Evolutionary conservation across 768 basidiomycete genomes (phyloP).

Genomic region (Termitomyces sp.): DNA sequence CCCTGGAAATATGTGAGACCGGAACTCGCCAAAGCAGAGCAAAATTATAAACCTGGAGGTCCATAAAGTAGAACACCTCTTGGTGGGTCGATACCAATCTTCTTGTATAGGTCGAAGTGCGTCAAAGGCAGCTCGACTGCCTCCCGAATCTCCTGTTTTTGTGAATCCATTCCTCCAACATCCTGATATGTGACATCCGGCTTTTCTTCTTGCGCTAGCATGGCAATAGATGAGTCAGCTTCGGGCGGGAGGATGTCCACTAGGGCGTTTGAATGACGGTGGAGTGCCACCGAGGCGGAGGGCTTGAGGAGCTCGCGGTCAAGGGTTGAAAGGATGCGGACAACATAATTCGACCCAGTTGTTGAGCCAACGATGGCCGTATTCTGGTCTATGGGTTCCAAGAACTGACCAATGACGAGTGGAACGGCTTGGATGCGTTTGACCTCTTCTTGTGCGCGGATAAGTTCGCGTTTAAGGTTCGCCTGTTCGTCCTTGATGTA

Average conservation of each 20-base stretch:
- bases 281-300: constrained; percentile 95
- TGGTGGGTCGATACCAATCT: constrained; percentile 99
- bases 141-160: constrained; percentile 99
- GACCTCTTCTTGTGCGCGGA: constrained; percentile 98
- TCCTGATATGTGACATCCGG: constrained; percentile 93
- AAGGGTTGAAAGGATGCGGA: constrained; percentile 93
- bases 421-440: constrained; percentile 99
- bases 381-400: constrained; percentile 97
- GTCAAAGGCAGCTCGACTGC: constrained; percentile 95
- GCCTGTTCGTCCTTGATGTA: constrained; percentile 99
- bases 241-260: constrained; percentile 98
- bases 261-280: constrained; percentile 96
- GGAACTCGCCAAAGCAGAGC: not conserved
- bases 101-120: constrained; percentile 98
- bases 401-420: constrained; percentile 98
- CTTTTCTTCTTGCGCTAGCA: constrained; percentile 93
- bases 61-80: constrained; percentile 96
- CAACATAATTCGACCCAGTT: constrained; percentile 97
- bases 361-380: constrained; percentile 97
- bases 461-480: constrained; percentile 95
- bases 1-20: constrained; percentile 41
- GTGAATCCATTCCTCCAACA: constrained; percentile 94
- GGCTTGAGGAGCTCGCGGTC: constrained; percentile 98
- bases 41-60: constrained; percentile 70
- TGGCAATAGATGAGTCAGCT: constrained; percentile 94